Conservation (phyloP, 139 green algal genomes). For the Astrephomene gubernaculifera region DNA sequence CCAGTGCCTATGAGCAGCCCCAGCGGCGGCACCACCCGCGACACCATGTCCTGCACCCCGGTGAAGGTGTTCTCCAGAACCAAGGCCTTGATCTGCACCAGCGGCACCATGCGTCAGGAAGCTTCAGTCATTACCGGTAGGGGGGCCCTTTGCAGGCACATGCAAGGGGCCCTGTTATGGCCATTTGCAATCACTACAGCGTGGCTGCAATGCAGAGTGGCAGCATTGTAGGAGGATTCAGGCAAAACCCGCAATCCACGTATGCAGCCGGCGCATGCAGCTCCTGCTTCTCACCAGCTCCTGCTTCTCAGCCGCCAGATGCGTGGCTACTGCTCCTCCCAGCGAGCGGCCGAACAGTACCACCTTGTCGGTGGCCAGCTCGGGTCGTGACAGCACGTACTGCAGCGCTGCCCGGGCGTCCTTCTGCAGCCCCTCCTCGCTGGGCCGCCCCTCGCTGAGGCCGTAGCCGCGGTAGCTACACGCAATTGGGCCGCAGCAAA, state of each 20-base stretch:
- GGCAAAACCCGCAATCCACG: too few relatives aligned
- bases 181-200: too few relatives aligned
- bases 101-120: neutral
- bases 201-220: too few relatives aligned
- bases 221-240: too few relatives aligned
- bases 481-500: too few relatives aligned
- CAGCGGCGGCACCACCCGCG: conserved; percentile 71
- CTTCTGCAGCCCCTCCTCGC: conserved; percentile 76
- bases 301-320: conserved; percentile 75
- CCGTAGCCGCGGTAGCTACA: conserved; percentile 90
- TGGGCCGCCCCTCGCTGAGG: conserved; percentile 74
- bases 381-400: conserved; percentile 59
- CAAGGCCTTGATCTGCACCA: conserved; percentile 65
- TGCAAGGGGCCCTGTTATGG: too few relatives aligned
- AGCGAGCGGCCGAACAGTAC: conserved; percentile 87
- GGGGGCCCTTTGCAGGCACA: too few relatives aligned
- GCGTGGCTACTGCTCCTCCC: conserved; percentile 85
- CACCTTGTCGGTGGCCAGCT: conserved; percentile 69
- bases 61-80: conserved; percentile 94
- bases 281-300: conserved; percentile 61
- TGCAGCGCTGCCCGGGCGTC: conserved; percentile 79
- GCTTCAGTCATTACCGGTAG: too few relatives aligned
- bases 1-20: conserved; percentile 64
- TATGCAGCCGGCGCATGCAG: too few relatives aligned
- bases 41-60: conserved; percentile 69